These are phyloP conservation scores for Botryococcus braunii DNA, from an alignment of 163 green algal genomes.

Conservation along the genomic window DNA sequence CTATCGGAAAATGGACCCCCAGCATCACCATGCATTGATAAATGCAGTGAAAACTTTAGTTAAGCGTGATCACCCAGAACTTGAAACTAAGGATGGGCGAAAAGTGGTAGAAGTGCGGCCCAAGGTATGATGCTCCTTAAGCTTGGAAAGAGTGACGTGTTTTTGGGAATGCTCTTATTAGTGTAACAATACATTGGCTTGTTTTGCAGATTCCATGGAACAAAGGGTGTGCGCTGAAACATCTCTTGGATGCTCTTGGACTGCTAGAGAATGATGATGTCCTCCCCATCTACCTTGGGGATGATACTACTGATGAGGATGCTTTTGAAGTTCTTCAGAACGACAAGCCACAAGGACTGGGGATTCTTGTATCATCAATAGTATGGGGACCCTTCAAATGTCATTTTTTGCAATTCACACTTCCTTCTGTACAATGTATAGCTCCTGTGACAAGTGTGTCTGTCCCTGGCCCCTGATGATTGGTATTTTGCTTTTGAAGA, in stretches of 20 bases:
- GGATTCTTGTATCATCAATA: conserved; percentile 79
- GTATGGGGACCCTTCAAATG: neutral
- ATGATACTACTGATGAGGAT: conserved; percentile 97
- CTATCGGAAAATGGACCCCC: conserved; percentile 75
- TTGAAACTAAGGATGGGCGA: conserved; percentile 69
- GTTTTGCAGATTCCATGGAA: conserved; percentile 79
- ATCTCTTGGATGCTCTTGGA: conserved; percentile 79
- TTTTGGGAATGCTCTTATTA: neutral
- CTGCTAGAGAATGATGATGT: conserved; percentile 53
- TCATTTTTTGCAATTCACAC: too few relatives aligned
- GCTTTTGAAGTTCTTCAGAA: conserved; percentile 64
- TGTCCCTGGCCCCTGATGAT: too few relatives aligned
- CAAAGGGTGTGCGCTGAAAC: conserved; percentile 79
- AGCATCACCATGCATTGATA: conserved; percentile 48
- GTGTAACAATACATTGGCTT: neutral
- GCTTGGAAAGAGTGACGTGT: conserved; percentile 1
- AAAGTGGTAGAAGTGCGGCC: conserved; percentile 94
- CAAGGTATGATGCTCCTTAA: conserved; percentile 22
- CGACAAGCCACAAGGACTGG: conserved; percentile 32
- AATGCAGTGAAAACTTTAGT: conserved; percentile 11
- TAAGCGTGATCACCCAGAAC: conserved; percentile 30
- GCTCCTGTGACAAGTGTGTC: too few relatives aligned
- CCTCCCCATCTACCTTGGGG: conserved; percentile 91
- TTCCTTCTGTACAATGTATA: too few relatives aligned
- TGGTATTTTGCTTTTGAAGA: too few relatives aligned